Base-by-base conservation (phyloP, 75 land plant species). In the Gnetum montanum region DNA sequence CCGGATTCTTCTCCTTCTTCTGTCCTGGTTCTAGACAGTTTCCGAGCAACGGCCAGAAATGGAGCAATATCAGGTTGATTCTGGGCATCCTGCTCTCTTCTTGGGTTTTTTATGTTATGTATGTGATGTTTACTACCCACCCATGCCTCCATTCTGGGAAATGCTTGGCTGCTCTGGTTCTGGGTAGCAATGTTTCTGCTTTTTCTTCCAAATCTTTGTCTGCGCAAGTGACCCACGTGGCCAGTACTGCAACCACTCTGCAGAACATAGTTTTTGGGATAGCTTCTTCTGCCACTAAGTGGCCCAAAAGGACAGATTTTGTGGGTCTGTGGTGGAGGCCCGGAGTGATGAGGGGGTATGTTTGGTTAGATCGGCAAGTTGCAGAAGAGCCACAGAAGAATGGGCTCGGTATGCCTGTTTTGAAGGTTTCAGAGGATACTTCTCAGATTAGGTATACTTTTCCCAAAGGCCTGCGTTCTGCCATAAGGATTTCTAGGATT, bases 401-500 rank as follows among this genome's bases (percentile, higher is more conserved):
- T 25, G n/a, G 24, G 22, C n/a, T 10, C 10, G 31, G 31, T 18
- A 24, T 75, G 35, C 90, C 85, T 11, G 43, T 67, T 25, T 62
- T 56, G 33, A 49, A 49, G 49, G 40, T 86, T 31, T 86, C 90
- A 0, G 70, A 68, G 31, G 53, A 83, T 54, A 79, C 83, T 4
- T 57, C 77, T 11, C 41, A 58, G 7, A 72, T 86, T 70, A 54
- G 53, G 61, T 77, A 77, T 58, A 66, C 70, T 18, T 58, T 73
- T 36, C 43, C 49, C 15, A 66, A 54, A 1, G 88, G 88, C 8
- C 22, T 47, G 43, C 35, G 74, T 13, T 66, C 77, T 16, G 83
- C 88, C n/a, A 44, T 79, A 18, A 30, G 90, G 49, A 75, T 86
- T 13, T 72, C 88, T 6, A 56, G 90, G 61, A 76, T 86, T 22